phyloP scores from a whole-genome alignment of 257 asterid species.

The Euphrasia confusa region DNA sequence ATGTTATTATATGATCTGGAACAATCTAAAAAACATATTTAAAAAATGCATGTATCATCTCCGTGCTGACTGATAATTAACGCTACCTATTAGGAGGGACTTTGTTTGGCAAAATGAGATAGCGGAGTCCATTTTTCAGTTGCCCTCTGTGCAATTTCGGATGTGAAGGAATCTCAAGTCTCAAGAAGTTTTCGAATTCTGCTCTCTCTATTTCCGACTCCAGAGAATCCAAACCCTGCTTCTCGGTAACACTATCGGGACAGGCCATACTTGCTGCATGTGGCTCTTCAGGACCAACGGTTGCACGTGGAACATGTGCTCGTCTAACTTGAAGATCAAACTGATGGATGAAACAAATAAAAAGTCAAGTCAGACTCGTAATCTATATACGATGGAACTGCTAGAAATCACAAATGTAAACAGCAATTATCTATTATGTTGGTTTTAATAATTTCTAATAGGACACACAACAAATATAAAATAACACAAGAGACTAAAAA shows the following conservation, averaged over 20 bases:
- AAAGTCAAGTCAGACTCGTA: constrained; percentile 14
- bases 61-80: constrained; percentile 13
- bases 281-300: constrained; percentile 98
- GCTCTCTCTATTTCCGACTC: constrained; percentile 62
- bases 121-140: constrained; percentile 88
- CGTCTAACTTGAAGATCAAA: constrained; percentile 38
- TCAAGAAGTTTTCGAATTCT: constrained; percentile 62
- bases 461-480: constrained; percentile 13
- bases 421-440: not conserved
- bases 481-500: not conserved
- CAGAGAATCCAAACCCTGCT: constrained; percentile 48
- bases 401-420: not conserved
- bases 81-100: constrained; percentile 90
- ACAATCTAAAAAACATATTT: constrained; percentile 4
- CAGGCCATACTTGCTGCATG: constrained; percentile 96
- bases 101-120: constrained; percentile 91
- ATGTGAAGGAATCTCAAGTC: constrained; percentile 76
- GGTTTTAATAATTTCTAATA: constrained; percentile 14
- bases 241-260: constrained; percentile 84
- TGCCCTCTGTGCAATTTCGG: constrained; percentile 93
- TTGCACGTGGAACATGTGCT: constrained; percentile 52
- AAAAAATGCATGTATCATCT: constrained; percentile 18
- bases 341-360: constrained; percentile 25
- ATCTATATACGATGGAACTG: constrained; percentile 19
- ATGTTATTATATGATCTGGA: constrained; percentile 1